Evolutionary conservation across 2,329 filamentous ascomycete genomes (phyloP).

Genomic region (Fusarium citri): DNA sequence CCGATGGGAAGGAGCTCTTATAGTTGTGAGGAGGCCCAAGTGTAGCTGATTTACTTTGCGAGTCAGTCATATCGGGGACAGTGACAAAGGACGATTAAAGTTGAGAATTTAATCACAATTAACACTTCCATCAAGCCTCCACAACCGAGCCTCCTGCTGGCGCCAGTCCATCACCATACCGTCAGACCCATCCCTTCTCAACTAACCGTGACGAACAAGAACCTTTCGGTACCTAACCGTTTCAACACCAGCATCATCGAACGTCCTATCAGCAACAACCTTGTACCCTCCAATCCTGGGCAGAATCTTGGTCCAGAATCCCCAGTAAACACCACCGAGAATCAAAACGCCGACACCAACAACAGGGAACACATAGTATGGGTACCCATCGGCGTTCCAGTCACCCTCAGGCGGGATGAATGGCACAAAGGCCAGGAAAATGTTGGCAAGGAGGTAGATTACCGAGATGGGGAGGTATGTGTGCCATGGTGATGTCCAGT

Average conservation of each 20-base stretch:
- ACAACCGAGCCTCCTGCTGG: not conserved
- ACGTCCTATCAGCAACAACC: conserved; percentile 57
- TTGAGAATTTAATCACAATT: not conserved
- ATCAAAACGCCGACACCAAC: conserved; percentile 65
- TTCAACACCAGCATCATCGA: conserved; percentile 56
- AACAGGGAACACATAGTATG: conserved; percentile 67
- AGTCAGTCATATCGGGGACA: not conserved
- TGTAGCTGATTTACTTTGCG: not conserved
- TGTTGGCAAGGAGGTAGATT: conserved; percentile 62
- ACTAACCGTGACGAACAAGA: conserved; percentile 5
- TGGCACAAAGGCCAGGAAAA: conserved; percentile 64
- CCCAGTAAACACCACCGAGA: conserved; percentile 65
- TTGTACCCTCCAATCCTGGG: conserved; percentile 63
- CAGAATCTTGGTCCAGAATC: conserved; percentile 62
- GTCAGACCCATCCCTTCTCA: not conserved
- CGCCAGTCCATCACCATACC: not conserved
- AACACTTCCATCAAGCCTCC: not conserved
- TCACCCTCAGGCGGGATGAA: conserved; percentile 65
- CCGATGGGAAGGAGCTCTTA: not conserved
- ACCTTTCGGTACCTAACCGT: conserved; percentile 56
- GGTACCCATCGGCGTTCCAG: conserved; percentile 62
- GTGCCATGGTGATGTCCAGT: conserved; percentile 66
- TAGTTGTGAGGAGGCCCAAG: not conserved
- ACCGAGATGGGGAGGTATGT: conserved; percentile 61
- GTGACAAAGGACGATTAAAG: not conserved